Base-by-base conservation (phyloP, 2,329 filamentous ascomycete genomes). In the Diaporthe amygdali region DNA sequence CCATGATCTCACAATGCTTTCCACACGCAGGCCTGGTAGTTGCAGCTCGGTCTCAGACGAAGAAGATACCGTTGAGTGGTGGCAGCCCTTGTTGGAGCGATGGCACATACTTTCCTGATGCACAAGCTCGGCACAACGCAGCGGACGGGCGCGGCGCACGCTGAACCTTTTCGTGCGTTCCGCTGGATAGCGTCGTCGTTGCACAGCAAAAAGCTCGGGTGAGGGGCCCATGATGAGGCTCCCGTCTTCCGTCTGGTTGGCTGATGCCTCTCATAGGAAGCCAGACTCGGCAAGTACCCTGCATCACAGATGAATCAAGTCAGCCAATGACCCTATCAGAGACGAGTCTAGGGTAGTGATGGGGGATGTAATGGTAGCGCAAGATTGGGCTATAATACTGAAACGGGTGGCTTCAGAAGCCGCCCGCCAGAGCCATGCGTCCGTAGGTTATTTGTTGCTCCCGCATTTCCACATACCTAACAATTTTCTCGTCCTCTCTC, bases 401-500 rank as follows among this genome's bases (percentile, higher is more conserved):
- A 54, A 63, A 68, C 44, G 64, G 69, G 44, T 34, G 44, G 30
- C 69, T 61, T 56, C 69, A 74, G 55, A 56, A 68, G 66, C 61
- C 68, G 46, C 68, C 66, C 66, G 70, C 68, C 44, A 68, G 66
- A 52, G 52, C 64, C 67, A 72, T 64, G 67, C 67, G 69, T 46
- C 66, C 69, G 37, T 51, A 69, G 61, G 66, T 76, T 71, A 80
- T 70, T 73, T 74, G 70, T 71, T 76, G 76, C 70, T 77, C 72
- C 73, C 74, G 75, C 71, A 77, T 75, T 75, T 77, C 66, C 74
- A 87, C 90, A 78, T 91, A 97, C 95, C 96, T 97, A 80, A 97
- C 96, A 87, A 99, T 98, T 88, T 98, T 98, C 85, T 99, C 96
- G 80, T 99, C 96, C 85, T 99, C 96, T 78, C 96, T 90, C 85